Conservation (phyloP, 768 basidiomycete species). For the Leccinum fibrillosum region DNA sequence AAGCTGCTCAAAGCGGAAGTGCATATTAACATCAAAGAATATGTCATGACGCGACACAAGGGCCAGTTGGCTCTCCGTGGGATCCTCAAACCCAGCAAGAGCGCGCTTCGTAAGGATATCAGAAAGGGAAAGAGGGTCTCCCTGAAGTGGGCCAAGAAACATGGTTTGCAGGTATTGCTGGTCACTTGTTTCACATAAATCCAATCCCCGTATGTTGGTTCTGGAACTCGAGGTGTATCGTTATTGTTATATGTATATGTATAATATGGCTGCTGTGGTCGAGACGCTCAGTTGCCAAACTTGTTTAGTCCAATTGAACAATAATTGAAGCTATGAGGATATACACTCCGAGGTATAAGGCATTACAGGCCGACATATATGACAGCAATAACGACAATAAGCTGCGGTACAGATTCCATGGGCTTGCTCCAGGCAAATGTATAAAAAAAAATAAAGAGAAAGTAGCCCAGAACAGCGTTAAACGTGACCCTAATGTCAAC, state of each 20-base stretch:
- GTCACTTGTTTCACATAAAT: constrained; percentile 45
- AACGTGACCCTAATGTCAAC: neutral
- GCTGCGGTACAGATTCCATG: neutral
- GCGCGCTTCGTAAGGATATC: constrained; percentile 60
- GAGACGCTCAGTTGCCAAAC: neutral
- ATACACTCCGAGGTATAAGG: constrained; percentile 20
- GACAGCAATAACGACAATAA: neutral
- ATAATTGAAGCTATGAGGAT: constrained; percentile 2
- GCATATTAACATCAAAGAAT: constrained; percentile 73
- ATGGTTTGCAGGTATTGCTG: constrained; percentile 61
- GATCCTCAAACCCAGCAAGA: constrained; percentile 61
- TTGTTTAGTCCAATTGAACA: neutral
- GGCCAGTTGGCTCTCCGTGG: constrained; percentile 59
- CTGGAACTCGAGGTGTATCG: neutral
- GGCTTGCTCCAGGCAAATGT: constrained; percentile 9
- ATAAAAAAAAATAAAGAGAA: neutral
- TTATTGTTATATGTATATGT: neutral
- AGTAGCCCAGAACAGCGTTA: neutral
- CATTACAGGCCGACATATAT: constrained; percentile 13
- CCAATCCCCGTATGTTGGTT: neutral
- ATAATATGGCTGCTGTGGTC: neutral
- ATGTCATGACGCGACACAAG: constrained; percentile 60
- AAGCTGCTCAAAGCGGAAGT: constrained; percentile 60
- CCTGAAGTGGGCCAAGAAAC: constrained; percentile 58
- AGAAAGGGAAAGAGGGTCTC: constrained; percentile 46